Conservation (phyloP, 2,329 filamentous ascomycete genomes). For the Phoma sp. region DNA sequence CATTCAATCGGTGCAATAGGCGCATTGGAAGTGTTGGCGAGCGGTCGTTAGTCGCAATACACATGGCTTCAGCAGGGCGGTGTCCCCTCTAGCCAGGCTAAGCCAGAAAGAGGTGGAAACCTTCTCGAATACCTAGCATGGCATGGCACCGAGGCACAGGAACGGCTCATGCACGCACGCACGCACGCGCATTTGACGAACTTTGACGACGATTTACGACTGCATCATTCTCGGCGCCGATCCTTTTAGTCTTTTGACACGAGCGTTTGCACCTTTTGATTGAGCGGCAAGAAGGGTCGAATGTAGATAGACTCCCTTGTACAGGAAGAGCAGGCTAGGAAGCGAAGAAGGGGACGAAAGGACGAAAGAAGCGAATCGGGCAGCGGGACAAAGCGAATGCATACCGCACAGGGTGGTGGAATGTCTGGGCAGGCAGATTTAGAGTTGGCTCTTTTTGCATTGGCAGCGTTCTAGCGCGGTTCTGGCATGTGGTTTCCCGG, state of each 20-base stretch:
- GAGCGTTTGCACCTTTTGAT: conserved; percentile 3
- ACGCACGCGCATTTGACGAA: conserved; percentile 18
- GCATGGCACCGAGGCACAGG: conserved; percentile 10
- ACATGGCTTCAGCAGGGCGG: conserved; percentile 7
- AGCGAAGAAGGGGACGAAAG: background rate
- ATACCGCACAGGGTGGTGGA: background rate
- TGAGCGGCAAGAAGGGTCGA: conserved; percentile 4
- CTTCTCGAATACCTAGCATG: background rate
- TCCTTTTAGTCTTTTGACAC: conserved; percentile 7
- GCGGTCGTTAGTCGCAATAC: conserved; percentile 2
- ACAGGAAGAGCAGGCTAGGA: background rate
- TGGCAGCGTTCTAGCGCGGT: background rate
- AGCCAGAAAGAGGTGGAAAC: conserved; percentile 7
- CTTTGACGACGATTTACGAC: conserved; percentile 20
- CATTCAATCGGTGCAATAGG: conserved; percentile 6
- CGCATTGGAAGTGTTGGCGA: conserved; percentile 11
- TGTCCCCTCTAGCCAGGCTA: conserved; percentile 3
- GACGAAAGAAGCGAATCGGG: background rate
- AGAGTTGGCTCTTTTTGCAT: background rate
- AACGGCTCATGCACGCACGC: conserved; percentile 15
- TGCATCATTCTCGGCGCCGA: conserved; percentile 16
- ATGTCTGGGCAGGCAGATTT: background rate
- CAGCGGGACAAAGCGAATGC: background rate
- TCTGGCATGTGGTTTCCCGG: conserved; percentile 3
- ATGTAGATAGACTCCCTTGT: background rate